These are phyloP conservation scores for Leccinum disarticulatum DNA, from an alignment of 768 basidiomycete species.

Conservation along the genomic window DNA sequence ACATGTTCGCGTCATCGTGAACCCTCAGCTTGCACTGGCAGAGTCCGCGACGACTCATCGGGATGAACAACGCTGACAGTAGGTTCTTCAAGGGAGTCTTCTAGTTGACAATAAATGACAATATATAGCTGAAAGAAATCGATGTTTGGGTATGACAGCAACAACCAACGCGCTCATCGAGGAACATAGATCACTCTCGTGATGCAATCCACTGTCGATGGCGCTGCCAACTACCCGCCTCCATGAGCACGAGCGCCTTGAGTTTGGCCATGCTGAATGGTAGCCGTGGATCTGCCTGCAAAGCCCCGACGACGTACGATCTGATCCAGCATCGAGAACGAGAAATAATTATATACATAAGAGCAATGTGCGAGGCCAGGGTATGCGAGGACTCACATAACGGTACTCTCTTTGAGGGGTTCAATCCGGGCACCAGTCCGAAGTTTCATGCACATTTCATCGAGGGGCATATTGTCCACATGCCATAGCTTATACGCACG, in stretches of 20 bases:
- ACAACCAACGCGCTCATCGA: not conserved
- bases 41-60: too few species aligned
- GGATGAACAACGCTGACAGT: too few species aligned
- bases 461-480: constrained; percentile 32
- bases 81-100: not conserved
- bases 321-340: constrained; percentile 22
- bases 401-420: constrained; percentile 46
- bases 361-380: not conserved
- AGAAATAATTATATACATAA: not conserved
- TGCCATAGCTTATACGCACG: constrained; percentile 50
- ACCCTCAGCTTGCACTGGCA: too few species aligned
- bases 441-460: constrained; percentile 40
- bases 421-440: constrained; percentile 32
- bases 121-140: not conserved
- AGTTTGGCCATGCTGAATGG: constrained; percentile 37
- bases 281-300: constrained; percentile 39
- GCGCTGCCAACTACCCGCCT: constrained; percentile 42
- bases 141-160: not conserved
- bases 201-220: constrained; percentile 40
- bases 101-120: not conserved
- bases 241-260: constrained; percentile 38
- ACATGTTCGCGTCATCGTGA: too few species aligned
- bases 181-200: constrained; percentile 13
- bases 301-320: constrained; percentile 43
- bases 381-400: constrained; percentile 38